Evolutionary conservation across 1,284 basidiomycete genomes (phyloP), one percentile per base, ranked within the genome.

Genomic region (Dichomitus squalens): DNA sequence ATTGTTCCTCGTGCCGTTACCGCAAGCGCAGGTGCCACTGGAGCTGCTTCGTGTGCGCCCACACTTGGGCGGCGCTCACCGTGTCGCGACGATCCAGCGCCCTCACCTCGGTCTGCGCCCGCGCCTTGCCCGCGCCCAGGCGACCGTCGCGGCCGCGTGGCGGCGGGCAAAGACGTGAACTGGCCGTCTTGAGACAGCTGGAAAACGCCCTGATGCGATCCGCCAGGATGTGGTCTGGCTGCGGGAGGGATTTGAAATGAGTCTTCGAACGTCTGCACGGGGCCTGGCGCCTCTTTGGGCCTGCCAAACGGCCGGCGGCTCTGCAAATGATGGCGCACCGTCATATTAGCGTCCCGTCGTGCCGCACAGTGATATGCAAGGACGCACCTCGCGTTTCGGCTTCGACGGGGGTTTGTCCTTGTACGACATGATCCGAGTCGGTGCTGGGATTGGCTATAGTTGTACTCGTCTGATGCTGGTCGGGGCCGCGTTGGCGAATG

Each of bases 301-400:
- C 61, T 55, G n/a, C 61, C 61, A 49, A 56, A 63, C n/a, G 49
- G 21, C 31, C 61, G 56, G n/a, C 61, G 58, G 35, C 56, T 54
- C 61, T 63, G 53, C 25, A 47, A 31, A 39, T 49, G 39, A 54
- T 47, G 31, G 31, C 12, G 20, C 34, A 11, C 33, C 33, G 41
- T 55, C 29, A 11, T 31, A 31, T 31, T 16, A 48, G 52, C 36
- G 48, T 29, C 49, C 34, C 43, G 44, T 34, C 35, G 21, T 50
- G 38, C 50, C 48, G 29, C 39, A 53, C 41, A 27, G 25, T 39
- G 29, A 36, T 20, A 20, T 18, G 23, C n/a, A 34, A 25, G 33
- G 29, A 34, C 52, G 48, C 35, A 51, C 52, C 52, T 33, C 50
- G 52, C 61, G 38, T 21, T 43, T 27, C 51, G 43, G 33, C 52